These are phyloP conservation scores for Stylonectria norvegica DNA, from an alignment of 2,329 filamentous ascomycete species.

Conservation along the genomic window DNA sequence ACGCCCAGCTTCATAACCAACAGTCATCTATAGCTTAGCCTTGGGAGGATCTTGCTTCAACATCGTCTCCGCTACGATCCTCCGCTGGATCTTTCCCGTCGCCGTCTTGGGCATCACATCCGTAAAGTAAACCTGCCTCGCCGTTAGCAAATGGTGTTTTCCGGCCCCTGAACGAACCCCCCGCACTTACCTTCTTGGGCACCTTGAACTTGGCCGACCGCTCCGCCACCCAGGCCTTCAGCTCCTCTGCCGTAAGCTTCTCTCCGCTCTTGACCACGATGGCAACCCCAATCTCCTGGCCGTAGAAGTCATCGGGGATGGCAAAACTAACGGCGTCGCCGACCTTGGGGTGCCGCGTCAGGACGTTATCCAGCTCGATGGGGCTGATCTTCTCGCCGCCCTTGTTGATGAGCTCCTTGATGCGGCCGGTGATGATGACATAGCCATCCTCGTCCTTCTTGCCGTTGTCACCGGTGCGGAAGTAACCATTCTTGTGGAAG, in stretches of 20 bases:
- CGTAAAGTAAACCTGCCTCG: slow-evolving; percentile 70
- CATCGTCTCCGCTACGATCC: slow-evolving; percentile 85
- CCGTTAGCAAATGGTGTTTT: slow-evolving; percentile 7
- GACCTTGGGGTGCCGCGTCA: slow-evolving; percentile 69
- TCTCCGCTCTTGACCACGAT: slow-evolving; percentile 68
- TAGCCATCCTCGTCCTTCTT: slow-evolving; percentile 78
- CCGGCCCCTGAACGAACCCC: not conserved
- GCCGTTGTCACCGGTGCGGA: slow-evolving; percentile 85
- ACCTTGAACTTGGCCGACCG: slow-evolving; percentile 81
- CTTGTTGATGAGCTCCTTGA: slow-evolving; percentile 92
- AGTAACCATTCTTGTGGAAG: slow-evolving; percentile 74
- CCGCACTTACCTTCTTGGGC: slow-evolving; percentile 65
- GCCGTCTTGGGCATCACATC: slow-evolving; percentile 85
- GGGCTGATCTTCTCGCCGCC: slow-evolving; percentile 87
- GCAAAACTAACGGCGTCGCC: slow-evolving; percentile 81
- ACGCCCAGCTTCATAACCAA: too few species aligned
- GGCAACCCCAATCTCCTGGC: slow-evolving; percentile 76
- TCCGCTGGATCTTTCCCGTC: slow-evolving; percentile 84
- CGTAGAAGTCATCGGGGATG: slow-evolving; percentile 77
- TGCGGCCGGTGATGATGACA: slow-evolving; percentile 81
- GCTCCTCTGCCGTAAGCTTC: slow-evolving; percentile 52
- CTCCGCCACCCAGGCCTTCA: slow-evolving; percentile 66
- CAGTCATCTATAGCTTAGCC: slow-evolving; percentile 53
- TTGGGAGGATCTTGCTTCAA: slow-evolving; percentile 60
- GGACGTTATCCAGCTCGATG: slow-evolving; percentile 80